Percentiles rank a stretch among this genome's conserved stretches.
Evolutionary conservation across 1,284 basidiomycete genomes (phyloP).

Genomic region (Agaricales sp.): DNA sequence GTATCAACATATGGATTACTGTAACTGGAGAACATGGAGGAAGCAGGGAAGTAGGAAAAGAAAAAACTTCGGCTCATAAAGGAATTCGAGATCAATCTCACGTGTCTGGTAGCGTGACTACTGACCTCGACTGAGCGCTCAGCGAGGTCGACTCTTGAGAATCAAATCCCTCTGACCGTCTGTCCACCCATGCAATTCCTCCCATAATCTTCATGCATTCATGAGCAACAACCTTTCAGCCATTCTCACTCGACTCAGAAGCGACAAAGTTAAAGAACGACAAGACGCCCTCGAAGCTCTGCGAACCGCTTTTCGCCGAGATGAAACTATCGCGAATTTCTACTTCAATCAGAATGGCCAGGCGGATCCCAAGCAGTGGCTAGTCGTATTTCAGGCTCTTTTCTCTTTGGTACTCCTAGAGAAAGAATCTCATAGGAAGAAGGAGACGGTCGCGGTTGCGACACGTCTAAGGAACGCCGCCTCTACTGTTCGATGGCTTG

Average conservation of each 20-base stretch:
- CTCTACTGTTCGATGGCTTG: conserved; percentile 59
- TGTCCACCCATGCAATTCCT: neutral
- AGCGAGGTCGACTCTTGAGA: too few relatives aligned
- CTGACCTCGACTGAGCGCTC: too few relatives aligned
- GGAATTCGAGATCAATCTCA: neutral
- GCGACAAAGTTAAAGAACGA: conserved; percentile 66
- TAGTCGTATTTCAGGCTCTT: conserved; percentile 63
- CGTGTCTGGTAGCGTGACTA: too few relatives aligned
- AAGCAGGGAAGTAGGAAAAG: neutral
- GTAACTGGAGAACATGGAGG: neutral
- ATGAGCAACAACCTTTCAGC: conserved; percentile 25
- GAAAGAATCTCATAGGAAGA: conserved; percentile 42
- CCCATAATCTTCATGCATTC: conserved; percentile 3
- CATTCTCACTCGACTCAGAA: conserved; percentile 44
- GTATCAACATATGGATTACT: neutral
- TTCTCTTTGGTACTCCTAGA: conserved; percentile 61
- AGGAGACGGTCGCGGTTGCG: conserved; percentile 22
- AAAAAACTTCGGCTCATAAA: neutral
- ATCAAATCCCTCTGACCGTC: neutral
- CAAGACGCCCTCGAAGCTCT: conserved; percentile 54
- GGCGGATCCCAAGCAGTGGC: conserved; percentile 40
- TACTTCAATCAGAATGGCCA: conserved; percentile 36
- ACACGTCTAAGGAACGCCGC: conserved; percentile 53
- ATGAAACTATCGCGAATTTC: conserved; percentile 41
- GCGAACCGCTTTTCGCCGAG: conserved; percentile 49